Conservation (phyloP, 805 yeast genomes). For the Yarrowia divulgata region DNA sequence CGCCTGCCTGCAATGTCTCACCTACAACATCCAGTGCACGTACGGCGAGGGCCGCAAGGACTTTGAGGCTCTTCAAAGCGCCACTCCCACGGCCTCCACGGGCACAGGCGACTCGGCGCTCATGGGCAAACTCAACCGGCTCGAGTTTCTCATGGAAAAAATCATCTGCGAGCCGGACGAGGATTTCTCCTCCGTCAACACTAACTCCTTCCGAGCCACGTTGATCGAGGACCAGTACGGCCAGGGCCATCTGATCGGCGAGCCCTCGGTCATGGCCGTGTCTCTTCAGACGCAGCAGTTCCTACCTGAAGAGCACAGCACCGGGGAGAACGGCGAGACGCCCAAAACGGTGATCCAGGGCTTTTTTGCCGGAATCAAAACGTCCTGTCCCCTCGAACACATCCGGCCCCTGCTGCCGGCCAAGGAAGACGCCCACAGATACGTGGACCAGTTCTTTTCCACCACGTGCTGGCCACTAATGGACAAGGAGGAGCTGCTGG, state of each 20-base stretch:
- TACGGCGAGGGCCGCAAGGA: slow-evolving; percentile 28
- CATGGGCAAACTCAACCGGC: slow-evolving; percentile 12
- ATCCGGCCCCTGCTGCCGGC: slow-evolving; percentile 17
- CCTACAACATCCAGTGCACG: slow-evolving; percentile 29
- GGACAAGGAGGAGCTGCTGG: slow-evolving; percentile 29
- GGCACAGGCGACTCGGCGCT: not conserved
- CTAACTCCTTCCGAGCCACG: slow-evolving; percentile 14
- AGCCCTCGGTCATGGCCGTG: slow-evolving; percentile 25
- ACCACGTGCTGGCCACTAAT: slow-evolving; percentile 25
- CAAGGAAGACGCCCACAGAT: slow-evolving; percentile 15
- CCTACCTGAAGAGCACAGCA: slow-evolving; percentile 10
- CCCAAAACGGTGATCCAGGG: slow-evolving; percentile 18
- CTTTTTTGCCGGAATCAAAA: slow-evolving; percentile 21
- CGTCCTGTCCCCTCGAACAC: slow-evolving; percentile 23
- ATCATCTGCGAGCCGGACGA: slow-evolving; percentile 29
- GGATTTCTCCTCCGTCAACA: slow-evolving; percentile 21
- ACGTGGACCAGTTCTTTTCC: slow-evolving; percentile 22
- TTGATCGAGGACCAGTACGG: slow-evolving; percentile 13
- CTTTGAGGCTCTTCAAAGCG: slow-evolving; percentile 14
- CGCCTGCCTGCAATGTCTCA: slow-evolving; percentile 21
- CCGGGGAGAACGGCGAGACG: slow-evolving; percentile 13
- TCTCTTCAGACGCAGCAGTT: slow-evolving; percentile 21
- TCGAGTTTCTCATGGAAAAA: slow-evolving; percentile 31
- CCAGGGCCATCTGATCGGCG: slow-evolving; percentile 22
- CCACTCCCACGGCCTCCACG: not conserved